Conservation (phyloP, 1,139 yeast genomes). For the Taiozyma sp. region DNA sequence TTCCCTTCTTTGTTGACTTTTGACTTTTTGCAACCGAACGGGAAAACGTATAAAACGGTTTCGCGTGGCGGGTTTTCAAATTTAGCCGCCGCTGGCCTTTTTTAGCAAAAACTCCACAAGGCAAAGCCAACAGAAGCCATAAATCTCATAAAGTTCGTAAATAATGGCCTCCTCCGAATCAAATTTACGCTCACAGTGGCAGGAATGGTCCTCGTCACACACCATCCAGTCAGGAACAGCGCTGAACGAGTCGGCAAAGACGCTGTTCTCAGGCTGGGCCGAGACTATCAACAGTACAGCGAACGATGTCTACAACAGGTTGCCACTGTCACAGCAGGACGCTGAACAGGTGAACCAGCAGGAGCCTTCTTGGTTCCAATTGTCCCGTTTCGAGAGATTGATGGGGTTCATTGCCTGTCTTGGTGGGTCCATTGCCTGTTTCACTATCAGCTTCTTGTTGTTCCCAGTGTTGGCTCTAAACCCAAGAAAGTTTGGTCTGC, state of each 20-base stretch:
- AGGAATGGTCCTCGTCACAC: conserved; percentile 31
- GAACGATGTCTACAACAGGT: conserved; percentile 42
- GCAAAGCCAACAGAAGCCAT: not conserved
- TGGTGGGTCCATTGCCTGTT: conserved; percentile 72
- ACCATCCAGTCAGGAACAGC: conserved; percentile 24
- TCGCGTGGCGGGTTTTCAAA: not conserved
- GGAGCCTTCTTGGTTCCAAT: conserved; percentile 55
- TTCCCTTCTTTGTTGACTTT: not conserved
- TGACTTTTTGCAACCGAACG: not conserved
- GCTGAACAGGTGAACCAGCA: conserved; percentile 34
- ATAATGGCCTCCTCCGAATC: conserved; percentile 6
- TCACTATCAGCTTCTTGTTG: conserved; percentile 73
- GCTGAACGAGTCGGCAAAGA: conserved; percentile 30
- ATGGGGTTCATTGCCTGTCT: conserved; percentile 76
- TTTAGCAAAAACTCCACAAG: not conserved
- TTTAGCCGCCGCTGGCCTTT: not conserved
- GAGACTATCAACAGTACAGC: conserved; percentile 36
- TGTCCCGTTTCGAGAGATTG: conserved; percentile 77
- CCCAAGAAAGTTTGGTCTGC: conserved; percentile 84
- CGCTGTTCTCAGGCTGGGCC: conserved; percentile 34
- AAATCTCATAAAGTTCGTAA: not conserved
- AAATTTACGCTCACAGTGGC: conserved; percentile 32
- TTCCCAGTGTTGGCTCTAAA: conserved; percentile 87
- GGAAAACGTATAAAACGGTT: not conserved
- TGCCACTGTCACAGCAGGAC: conserved; percentile 51